phyloP scores from a whole-genome alignment of 768 basidiomycete genomes.

The Trametes maxima region DNA sequence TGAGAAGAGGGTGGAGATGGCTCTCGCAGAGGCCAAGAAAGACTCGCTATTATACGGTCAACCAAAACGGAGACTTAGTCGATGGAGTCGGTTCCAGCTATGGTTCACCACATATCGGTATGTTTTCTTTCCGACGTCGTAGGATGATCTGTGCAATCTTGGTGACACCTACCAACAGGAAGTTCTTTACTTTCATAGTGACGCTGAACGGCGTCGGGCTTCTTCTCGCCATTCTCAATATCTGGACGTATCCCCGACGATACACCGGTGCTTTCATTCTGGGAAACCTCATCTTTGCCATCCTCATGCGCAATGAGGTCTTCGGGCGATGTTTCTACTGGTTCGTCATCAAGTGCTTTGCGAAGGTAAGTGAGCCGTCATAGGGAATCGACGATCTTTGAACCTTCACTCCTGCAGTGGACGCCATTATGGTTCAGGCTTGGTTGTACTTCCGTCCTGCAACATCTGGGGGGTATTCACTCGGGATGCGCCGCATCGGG shows the following conservation, averaged over 20 bases:
- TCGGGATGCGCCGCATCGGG: slow-evolving; percentile 45
- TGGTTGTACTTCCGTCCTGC: slow-evolving; percentile 39
- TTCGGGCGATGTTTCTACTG: slow-evolving; percentile 43
- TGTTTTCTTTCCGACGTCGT: background rate
- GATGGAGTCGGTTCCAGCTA: slow-evolving; percentile 35
- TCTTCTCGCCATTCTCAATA: slow-evolving; percentile 33
- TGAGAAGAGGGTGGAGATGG: slow-evolving; percentile 25
- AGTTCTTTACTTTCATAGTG: slow-evolving; percentile 39
- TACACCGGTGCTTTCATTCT: slow-evolving; percentile 43
- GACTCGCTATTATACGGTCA: slow-evolving; percentile 14
- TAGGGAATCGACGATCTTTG: background rate
- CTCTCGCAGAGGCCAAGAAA: slow-evolving; percentile 25
- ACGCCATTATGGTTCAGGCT: slow-evolving; percentile 44
- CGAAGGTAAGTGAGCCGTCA: slow-evolving; percentile 34
- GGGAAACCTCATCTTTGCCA: slow-evolving; percentile 43
- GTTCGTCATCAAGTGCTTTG: slow-evolving; percentile 39
- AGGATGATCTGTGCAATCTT: background rate
- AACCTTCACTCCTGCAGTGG: slow-evolving; percentile 33
- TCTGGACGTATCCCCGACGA: slow-evolving; percentile 40
- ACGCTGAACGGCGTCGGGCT: slow-evolving; percentile 37
- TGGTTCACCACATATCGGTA: slow-evolving; percentile 45
- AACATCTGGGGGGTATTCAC: slow-evolving; percentile 49
- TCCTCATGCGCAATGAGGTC: slow-evolving; percentile 47
- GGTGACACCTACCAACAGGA: slow-evolving; percentile 25
- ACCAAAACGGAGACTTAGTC: slow-evolving; percentile 28